Evolutionary conservation across 345 rosid genomes (phyloP), one percentile per base, ranked within the genome.

Genomic region (Psidium guajava): DNA sequence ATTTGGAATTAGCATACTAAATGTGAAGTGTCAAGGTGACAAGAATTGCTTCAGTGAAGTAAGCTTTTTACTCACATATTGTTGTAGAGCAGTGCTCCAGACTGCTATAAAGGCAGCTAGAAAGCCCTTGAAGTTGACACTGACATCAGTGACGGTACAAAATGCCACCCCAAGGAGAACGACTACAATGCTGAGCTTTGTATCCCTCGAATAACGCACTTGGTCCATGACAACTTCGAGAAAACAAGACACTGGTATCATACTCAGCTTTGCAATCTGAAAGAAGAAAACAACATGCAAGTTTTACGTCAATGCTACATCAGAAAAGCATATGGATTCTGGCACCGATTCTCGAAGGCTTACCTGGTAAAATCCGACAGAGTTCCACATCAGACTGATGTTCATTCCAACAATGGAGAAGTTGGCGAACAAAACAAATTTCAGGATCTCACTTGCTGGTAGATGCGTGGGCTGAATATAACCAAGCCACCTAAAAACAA

Each of bases 341-440:
- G 25, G 47, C 40, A 69, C 47, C 5, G 11, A 69, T 69, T 18
- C 80, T 69, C 53, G 0, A 52, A 82, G 69, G 83, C 89, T 86
- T 83, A 94, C 99, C 99, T 98, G 99, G 91, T 98, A 98, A 87
- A 98, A 98, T 50, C 99, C 99, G n/a, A 98, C 99, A n/a, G 99
- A 96, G 58, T 96, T 98, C 99, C 98, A 98, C 99, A 98, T 96
- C 80, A 98, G 91, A 88, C 99, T 98, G 82, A 98, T 97, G 77
- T 98, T 98, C 99, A 98, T 98, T 86, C 99, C 99, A 91, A 98
- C 99, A 54, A 98, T 95, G 18, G 99, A 98, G 90, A 95, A 98
- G 90, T 96, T 98, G 42, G 98, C 99, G 82, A 96, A 98, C 87
- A 98, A 50, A 83, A 98, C 98, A 85, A 94, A 98, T 90, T 90